Conservation (phyloP, 441 rosid species). For the Daphne laureola region DNA sequence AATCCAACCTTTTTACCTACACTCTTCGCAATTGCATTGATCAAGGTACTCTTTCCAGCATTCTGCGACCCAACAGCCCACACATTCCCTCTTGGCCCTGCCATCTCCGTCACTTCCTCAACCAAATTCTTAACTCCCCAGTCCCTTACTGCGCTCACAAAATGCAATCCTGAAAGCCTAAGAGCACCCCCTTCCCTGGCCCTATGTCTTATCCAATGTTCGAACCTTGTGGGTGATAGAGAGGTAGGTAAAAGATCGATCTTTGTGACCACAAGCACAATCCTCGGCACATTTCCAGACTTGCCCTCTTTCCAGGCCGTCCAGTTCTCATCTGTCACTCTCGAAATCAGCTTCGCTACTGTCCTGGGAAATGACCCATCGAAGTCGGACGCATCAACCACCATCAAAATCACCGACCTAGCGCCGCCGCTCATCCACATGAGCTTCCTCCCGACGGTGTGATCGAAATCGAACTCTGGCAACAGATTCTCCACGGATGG, state of each 20-base stretch:
- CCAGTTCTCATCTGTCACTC: constrained; percentile 56
- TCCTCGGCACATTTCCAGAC: constrained; percentile 74
- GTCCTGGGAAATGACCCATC: constrained; percentile 83
- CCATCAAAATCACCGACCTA: constrained; percentile 69
- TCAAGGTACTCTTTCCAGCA: constrained; percentile 84
- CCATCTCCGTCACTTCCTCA: constrained; percentile 62
- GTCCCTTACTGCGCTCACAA: constrained; percentile 72
- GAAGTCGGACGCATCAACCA: constrained; percentile 82
- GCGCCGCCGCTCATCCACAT: constrained; percentile 61
- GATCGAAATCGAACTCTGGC: constrained; percentile 89
- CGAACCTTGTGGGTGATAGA: constrained; percentile 59
- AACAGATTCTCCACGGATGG: constrained; percentile 72
- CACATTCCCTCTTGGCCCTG: constrained; percentile 77
- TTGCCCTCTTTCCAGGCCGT: constrained; percentile 75
- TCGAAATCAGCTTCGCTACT: constrained; percentile 67
- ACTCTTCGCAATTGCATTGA: constrained; percentile 63
- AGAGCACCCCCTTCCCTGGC: constrained; percentile 72
- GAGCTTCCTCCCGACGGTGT: constrained; percentile 69
- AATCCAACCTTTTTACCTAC: constrained; percentile 41
- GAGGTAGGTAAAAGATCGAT: constrained; percentile 75
- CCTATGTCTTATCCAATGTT: constrained; percentile 82
- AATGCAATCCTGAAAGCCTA: constrained; percentile 66
- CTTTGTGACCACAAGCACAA: constrained; percentile 77
- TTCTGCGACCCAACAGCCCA: constrained; percentile 92
- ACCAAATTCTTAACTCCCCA: constrained; percentile 82